Conservation (phyloP, 306 rosid genomes). For the Abrus pulchellus region DNA sequence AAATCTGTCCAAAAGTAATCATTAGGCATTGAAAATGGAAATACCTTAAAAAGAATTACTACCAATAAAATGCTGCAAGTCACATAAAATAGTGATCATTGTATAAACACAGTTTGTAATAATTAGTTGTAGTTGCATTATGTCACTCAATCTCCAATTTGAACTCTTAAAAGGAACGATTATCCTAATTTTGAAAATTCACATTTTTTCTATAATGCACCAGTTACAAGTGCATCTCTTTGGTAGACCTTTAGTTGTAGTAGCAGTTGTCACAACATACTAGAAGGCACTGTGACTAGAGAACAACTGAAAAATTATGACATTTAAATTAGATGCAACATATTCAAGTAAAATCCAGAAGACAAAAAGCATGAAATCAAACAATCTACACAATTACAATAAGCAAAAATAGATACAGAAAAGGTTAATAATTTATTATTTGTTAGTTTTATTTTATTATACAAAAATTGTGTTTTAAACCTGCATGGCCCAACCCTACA, state of each 20-base stretch:
- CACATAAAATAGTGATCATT: constrained; percentile 25
- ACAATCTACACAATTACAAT: too few species aligned
- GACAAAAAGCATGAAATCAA: too few species aligned
- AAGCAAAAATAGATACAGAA: too few species aligned
- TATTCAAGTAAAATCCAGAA: too few species aligned
- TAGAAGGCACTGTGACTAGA: too few species aligned
- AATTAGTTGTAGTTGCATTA: constrained; percentile 37
- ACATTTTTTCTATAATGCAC: background rate
- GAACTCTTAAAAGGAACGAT: background rate
- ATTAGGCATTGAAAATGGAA: constrained; percentile 32
- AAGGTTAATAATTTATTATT: too few species aligned
- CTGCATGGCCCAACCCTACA: too few species aligned
- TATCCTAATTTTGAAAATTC: background rate
- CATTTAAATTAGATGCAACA: too few species aligned
- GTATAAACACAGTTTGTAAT: background rate
- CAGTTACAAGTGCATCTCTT: background rate
- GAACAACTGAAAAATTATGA: too few species aligned
- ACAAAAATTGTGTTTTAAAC: too few species aligned
- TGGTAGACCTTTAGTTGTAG: background rate
- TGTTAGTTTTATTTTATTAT: too few species aligned
- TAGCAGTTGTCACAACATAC: background rate
- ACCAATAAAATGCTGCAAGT: constrained; percentile 14
- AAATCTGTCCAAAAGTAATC: constrained; percentile 58
- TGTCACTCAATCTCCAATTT: background rate
- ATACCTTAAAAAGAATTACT: constrained; percentile 7